phyloP scores from a whole-genome alignment of 73 alveolate genomes.

The Tetrahymena borealis region DNA sequence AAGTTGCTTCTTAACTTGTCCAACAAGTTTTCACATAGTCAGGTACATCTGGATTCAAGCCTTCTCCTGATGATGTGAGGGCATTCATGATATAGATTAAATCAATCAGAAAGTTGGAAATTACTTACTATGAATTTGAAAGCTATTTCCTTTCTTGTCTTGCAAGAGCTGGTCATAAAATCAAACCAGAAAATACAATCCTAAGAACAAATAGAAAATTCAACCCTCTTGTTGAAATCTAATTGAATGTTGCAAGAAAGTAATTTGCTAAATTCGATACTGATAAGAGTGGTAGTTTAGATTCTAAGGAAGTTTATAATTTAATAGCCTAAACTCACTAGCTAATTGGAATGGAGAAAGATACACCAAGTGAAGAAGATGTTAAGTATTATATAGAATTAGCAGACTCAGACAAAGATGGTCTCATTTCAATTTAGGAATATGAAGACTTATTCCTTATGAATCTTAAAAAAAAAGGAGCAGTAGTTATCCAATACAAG shows the following conservation, averaged over 20 bases:
- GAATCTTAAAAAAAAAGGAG: background rate
- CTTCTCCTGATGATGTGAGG: background rate
- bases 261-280: constrained; percentile 19
- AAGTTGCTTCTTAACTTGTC: background rate
- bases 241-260: constrained; percentile 10
- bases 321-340: constrained; percentile 22
- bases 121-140: background rate
- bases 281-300: constrained; percentile 41
- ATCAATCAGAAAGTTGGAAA: background rate
- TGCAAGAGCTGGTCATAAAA: background rate
- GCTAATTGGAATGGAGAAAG: constrained; percentile 17
- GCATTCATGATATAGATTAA: background rate
- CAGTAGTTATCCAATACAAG: background rate
- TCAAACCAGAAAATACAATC: background rate
- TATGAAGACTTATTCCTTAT: constrained; percentile 6
- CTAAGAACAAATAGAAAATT: background rate
- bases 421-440: constrained; percentile 9
- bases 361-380: constrained; percentile 24
- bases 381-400: constrained; percentile 12
- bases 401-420: constrained; percentile 22
- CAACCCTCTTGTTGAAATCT: constrained; percentile 11
- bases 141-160: background rate
- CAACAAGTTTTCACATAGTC: background rate
- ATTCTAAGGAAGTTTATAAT: constrained; percentile 21
- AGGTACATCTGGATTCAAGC: background rate